A percentile compares a stretch with the other conserved stretches of the same genome.
Conservation (phyloP, 1,139 yeast species). For the Candida buenavistaensis region DNA sequence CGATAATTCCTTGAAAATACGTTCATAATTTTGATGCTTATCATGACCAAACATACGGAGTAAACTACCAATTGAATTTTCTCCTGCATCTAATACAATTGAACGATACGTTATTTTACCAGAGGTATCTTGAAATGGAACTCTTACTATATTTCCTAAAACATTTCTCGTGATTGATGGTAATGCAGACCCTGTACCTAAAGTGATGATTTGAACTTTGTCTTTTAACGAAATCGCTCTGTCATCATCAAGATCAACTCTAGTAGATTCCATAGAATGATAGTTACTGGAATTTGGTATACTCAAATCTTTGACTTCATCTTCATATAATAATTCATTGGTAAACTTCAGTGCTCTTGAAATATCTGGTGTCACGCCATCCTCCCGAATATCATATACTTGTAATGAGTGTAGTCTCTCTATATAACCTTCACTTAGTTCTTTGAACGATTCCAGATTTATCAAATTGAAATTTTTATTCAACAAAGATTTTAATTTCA, state of each 20-base stretch:
- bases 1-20: constrained; percentile 53
- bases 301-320: constrained; percentile 36
- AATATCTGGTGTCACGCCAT: constrained; percentile 24
- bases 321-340: constrained; percentile 44
- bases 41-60: constrained; percentile 57
- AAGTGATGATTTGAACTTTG: constrained; percentile 69
- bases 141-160: constrained; percentile 68
- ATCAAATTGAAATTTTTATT: constrained; percentile 56
- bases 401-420: constrained; percentile 35
- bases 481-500: constrained; percentile 59
- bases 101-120: constrained; percentile 39
- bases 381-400: constrained; percentile 26
- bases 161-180: constrained; percentile 89
- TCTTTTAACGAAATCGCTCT: constrained; percentile 32
- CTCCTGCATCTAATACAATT: constrained; percentile 86
- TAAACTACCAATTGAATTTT: constrained; percentile 79
- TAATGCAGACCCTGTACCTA: constrained; percentile 94
- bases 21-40: constrained; percentile 20
- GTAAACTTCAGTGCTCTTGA: constrained; percentile 21
- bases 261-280: constrained; percentile 6
- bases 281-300: constrained; percentile 5
- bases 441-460: constrained; percentile 22
- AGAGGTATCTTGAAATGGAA: constrained; percentile 46
- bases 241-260: constrained; percentile 11
- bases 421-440: constrained; percentile 17